A percentile compares a stretch with the other conserved stretches of the same genome.
phyloP scores from a whole-genome alignment of 1,284 basidiomycete genomes.

The Porodaedalea pini region DNA sequence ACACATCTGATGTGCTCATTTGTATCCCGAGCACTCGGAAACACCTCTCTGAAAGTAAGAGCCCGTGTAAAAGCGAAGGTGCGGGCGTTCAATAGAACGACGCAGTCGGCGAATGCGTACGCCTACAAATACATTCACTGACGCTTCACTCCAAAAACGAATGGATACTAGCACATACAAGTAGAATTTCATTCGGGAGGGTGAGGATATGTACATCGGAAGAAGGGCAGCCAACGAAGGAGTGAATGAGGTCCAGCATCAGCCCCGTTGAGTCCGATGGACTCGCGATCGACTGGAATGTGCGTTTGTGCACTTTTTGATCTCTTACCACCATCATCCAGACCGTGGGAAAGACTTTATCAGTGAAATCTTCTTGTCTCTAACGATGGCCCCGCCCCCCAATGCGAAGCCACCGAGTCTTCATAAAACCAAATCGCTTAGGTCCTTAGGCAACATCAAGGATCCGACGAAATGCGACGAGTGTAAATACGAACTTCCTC shows the following conservation, averaged over 20 bases:
- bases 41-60: conserved; percentile 73
- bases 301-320: too few relatives aligned
- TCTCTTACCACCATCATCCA: too few relatives aligned
- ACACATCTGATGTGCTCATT: conserved; percentile 53
- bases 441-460: too few relatives aligned
- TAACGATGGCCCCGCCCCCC: too few relatives aligned
- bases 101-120: conserved; percentile 64
- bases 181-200: conserved; percentile 49
- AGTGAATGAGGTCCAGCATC: conserved; percentile 59
- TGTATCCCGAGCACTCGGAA: conserved; percentile 51
- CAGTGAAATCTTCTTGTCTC: too few relatives aligned
- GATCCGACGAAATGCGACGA: too few relatives aligned
- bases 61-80: conserved; percentile 59
- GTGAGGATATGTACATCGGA: conserved; percentile 53
- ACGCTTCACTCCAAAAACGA: not conserved
- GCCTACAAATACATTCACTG: conserved; percentile 39
- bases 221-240: conserved; percentile 57
- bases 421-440: too few relatives aligned
- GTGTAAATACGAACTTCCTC: too few relatives aligned
- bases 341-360: too few relatives aligned
- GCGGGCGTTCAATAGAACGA: conserved; percentile 65
- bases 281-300: too few relatives aligned
- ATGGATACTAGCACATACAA: conserved; percentile 40
- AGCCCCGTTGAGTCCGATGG: not conserved
- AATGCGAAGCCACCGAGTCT: too few relatives aligned